Percentiles rank a stretch among this genome's conserved stretches.
Evolutionary conservation across 2,329 filamentous ascomycete genomes (phyloP).

Genomic region (Penicillium sp.): DNA sequence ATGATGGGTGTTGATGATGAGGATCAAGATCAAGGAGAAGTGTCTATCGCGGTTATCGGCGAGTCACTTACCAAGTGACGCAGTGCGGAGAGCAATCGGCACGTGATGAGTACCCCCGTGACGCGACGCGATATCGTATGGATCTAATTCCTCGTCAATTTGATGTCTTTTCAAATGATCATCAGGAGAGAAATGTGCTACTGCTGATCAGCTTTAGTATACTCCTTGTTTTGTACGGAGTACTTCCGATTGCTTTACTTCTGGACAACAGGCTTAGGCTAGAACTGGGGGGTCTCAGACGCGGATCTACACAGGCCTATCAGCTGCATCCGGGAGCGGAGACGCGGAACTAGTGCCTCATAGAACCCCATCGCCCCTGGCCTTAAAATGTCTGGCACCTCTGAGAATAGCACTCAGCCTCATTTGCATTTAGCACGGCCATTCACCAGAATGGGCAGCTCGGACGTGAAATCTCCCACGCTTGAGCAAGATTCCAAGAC

Average conservation of each 20-base stretch:
- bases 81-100: conserved; percentile 24
- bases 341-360: conserved; percentile 23
- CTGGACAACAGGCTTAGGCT: neutral
- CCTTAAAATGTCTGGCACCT: conserved; percentile 23
- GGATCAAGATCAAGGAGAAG: conserved; percentile 9
- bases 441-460: conserved; percentile 36
- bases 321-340: conserved; percentile 27
- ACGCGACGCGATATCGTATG: conserved; percentile 14
- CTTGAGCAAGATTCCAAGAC: conserved; percentile 27
- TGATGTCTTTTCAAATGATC: neutral
- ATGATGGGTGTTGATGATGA: conserved; percentile 19
- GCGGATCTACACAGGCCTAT: conserved; percentile 31
- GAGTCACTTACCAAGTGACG: conserved; percentile 24
- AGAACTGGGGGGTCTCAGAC: conserved; percentile 15
- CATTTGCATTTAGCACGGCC: conserved; percentile 31
- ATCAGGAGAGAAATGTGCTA: neutral
- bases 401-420: conserved; percentile 28
- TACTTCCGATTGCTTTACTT: neutral
- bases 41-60: conserved; percentile 13
- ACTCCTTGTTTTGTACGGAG: neutral
- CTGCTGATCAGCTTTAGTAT: neutral
- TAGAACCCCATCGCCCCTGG: conserved; percentile 28
- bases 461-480: conserved; percentile 23
- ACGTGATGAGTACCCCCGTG: conserved; percentile 21
- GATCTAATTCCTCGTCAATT: neutral